phyloP scores from a whole-genome alignment of 2,329 filamentous ascomycete species.

The Colletotrichum sublineola region DNA sequence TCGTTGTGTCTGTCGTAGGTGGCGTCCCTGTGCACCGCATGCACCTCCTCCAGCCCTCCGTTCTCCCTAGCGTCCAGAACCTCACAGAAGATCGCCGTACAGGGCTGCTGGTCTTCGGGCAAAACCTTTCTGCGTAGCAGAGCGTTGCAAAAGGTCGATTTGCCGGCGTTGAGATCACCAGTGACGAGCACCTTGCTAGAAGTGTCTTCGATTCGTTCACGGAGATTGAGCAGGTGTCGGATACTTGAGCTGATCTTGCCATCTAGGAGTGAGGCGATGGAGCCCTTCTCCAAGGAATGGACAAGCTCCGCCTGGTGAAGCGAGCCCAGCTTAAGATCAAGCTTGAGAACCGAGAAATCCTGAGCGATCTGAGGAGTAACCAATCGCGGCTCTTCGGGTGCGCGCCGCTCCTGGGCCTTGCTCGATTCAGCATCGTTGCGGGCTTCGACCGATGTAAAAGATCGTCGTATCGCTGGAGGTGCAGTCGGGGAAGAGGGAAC shows the following conservation, averaged over 20 bases:
- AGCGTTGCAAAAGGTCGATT: constrained; percentile 99
- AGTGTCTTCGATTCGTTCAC: constrained; percentile 96
- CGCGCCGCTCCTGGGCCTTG: constrained; percentile 72
- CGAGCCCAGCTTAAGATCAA: constrained; percentile 91
- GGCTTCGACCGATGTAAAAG: constrained; percentile 76
- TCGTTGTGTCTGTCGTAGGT: constrained; percentile 91
- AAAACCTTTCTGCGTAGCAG: constrained; percentile 90
- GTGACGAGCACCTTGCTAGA: constrained; percentile 97
- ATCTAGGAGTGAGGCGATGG: constrained; percentile 90
- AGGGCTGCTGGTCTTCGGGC: constrained; percentile 97
- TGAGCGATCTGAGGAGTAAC: constrained; percentile 94
- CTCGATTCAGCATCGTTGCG: constrained; percentile 77
- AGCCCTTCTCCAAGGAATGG: constrained; percentile 92
- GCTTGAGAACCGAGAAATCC: constrained; percentile 94
- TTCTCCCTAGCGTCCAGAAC: constrained; percentile 95
- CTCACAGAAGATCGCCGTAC: constrained; percentile 98
- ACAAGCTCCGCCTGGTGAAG: constrained; percentile 91
- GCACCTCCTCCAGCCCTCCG: constrained; percentile 90
- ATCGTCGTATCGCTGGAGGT: constrained; percentile 71
- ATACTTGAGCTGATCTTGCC: constrained; percentile 95
- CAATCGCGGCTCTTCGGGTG: constrained; percentile 79
- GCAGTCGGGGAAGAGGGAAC: constrained; percentile 55
- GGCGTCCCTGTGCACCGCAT: constrained; percentile 87
- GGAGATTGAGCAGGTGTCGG: constrained; percentile 86
- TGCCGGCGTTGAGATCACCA: constrained; percentile 95